Conservation (phyloP, 495 filamentous ascomycete genomes). For the Aspergillus bertholletiae region DNA sequence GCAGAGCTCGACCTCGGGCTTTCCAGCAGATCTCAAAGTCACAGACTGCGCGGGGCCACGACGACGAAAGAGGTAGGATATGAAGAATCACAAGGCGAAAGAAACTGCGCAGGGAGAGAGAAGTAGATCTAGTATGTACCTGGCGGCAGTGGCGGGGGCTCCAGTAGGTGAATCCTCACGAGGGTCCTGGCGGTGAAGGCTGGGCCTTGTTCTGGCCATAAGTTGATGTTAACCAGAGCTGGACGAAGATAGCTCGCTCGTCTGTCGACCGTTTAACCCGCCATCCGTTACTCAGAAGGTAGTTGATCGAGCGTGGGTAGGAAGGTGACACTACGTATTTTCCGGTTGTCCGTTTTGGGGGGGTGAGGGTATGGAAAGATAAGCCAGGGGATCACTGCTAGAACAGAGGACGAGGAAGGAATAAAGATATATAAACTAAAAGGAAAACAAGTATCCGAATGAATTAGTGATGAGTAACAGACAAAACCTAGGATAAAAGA, state of each 20-base stretch:
- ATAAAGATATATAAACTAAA: constrained; percentile 1
- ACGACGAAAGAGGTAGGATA: constrained; percentile 4
- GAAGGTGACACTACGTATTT: constrained; percentile 13
- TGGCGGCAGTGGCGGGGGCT: constrained; percentile 43
- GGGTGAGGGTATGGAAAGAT: constrained; percentile 1
- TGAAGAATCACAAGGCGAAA: neutral
- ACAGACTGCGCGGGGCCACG: neutral
- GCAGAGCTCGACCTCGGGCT: neutral
- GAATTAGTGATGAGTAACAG: neutral
- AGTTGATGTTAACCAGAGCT: constrained; percentile 40
- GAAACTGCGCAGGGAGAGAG: constrained; percentile 6
- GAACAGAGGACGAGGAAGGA: neutral
- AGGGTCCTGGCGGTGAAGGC: constrained; percentile 47
- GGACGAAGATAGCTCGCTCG: constrained; percentile 30
- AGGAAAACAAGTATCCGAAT: neutral
- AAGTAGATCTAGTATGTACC: constrained; percentile 37
- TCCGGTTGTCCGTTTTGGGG: constrained; percentile 11
- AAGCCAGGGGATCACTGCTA: neutral
- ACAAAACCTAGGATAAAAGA: neutral
- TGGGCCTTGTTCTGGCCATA: constrained; percentile 51
- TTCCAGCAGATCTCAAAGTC: neutral
- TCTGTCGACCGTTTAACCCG: constrained; percentile 41
- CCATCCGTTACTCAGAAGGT: constrained; percentile 41
- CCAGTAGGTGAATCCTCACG: constrained; percentile 45
- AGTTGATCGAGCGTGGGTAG: constrained; percentile 20